Percentiles rank a stretch among this genome's conserved stretches.
Conservation (phyloP, 768 basidiomycete species). For the Russula dissimulans region DNA sequence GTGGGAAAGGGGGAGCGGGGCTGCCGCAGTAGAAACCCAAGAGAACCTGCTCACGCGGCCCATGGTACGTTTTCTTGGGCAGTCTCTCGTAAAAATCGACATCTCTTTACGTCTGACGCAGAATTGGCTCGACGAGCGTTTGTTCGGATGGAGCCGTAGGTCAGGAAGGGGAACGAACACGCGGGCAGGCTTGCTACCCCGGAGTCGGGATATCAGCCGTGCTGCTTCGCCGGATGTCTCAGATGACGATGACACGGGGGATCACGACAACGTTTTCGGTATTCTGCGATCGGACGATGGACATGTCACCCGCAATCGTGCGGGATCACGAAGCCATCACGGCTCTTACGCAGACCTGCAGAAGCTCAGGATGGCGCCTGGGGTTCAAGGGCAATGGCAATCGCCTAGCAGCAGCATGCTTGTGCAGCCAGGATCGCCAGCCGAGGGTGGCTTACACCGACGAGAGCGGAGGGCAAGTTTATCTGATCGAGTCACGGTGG, state of each 20-base stretch:
- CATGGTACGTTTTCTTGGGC: slow-evolving; percentile 43
- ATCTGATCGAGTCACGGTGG: slow-evolving; percentile 53
- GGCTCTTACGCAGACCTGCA: slow-evolving; percentile 80
- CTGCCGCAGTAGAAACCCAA: slow-evolving; percentile 70
- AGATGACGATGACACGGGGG: slow-evolving; percentile 82
- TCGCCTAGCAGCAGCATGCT: background rate
- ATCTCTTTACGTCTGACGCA: slow-evolving; percentile 20
- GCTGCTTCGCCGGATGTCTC: slow-evolving; percentile 65
- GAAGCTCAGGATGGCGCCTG: slow-evolving; percentile 37
- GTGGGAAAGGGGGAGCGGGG: slow-evolving; percentile 67
- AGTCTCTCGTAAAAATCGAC: background rate
- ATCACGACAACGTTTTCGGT: slow-evolving; percentile 83
- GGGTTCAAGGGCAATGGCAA: slow-evolving; percentile 22
- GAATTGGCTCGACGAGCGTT: slow-evolving; percentile 84
- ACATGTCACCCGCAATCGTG: slow-evolving; percentile 23
- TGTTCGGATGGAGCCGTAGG: slow-evolving; percentile 85
- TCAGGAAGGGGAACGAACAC: slow-evolving; percentile 69
- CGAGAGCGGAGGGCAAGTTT: slow-evolving; percentile 48
- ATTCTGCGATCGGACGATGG: slow-evolving; percentile 48
- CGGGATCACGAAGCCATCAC: slow-evolving; percentile 50
- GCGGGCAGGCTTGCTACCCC: slow-evolving; percentile 55
- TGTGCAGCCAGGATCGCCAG: slow-evolving; percentile 20
- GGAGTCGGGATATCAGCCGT: slow-evolving; percentile 50
- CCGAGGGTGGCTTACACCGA: slow-evolving; percentile 37
- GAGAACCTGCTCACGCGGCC: slow-evolving; percentile 81